A percentile compares a stretch with the other conserved stretches of the same genome.
phyloP scores from a whole-genome alignment of 1,139 yeast genomes.

The Tardiomyces blankii region DNA sequence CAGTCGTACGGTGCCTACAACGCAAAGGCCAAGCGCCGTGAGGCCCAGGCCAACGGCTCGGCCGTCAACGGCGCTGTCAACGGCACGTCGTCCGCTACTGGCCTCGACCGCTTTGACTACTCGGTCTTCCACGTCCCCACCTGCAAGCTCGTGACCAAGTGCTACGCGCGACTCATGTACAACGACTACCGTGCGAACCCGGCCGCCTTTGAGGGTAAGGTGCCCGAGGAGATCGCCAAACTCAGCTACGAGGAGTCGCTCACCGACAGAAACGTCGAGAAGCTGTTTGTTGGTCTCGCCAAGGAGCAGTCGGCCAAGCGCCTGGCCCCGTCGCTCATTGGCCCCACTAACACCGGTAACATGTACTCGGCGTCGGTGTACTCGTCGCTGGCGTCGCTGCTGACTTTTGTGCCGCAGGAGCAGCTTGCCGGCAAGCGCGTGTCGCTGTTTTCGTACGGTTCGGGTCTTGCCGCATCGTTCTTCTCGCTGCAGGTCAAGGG shows the following conservation, averaged over 20 bases:
- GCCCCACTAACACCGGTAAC: conserved; percentile 97
- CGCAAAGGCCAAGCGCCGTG: conserved; percentile 51
- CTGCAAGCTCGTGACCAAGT: conserved; percentile 88
- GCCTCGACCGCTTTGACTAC: conserved; percentile 70
- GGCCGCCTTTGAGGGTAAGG: conserved; percentile 30
- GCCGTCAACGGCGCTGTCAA: conserved; percentile 7
- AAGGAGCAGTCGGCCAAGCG: conserved; percentile 60
- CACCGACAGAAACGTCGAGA: conserved; percentile 72
- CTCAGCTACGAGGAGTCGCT: conserved; percentile 70
- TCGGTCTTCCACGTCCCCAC: conserved; percentile 98
- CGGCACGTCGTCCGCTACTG: conserved; percentile 16
- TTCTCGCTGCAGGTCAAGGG: conserved; percentile 73
- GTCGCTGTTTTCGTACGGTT: conserved; percentile 93
- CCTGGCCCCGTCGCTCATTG: conserved; percentile 70
- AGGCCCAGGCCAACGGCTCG: conserved; percentile 13
- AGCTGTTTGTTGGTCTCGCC: conserved; percentile 69
- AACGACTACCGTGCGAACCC: conserved; percentile 75
- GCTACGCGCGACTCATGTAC: conserved; percentile 85
- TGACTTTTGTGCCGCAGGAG: conserved; percentile 65
- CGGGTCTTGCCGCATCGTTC: conserved; percentile 91
- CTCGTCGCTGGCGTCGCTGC: conserved; percentile 74
- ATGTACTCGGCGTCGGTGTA: conserved; percentile 95
- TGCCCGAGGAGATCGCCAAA: conserved; percentile 56
- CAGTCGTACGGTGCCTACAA: conserved; percentile 75
- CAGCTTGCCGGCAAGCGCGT: conserved; percentile 72